Evolutionary conservation across 306 rosid genomes (phyloP).

Genomic region (Inga laurina): DNA sequence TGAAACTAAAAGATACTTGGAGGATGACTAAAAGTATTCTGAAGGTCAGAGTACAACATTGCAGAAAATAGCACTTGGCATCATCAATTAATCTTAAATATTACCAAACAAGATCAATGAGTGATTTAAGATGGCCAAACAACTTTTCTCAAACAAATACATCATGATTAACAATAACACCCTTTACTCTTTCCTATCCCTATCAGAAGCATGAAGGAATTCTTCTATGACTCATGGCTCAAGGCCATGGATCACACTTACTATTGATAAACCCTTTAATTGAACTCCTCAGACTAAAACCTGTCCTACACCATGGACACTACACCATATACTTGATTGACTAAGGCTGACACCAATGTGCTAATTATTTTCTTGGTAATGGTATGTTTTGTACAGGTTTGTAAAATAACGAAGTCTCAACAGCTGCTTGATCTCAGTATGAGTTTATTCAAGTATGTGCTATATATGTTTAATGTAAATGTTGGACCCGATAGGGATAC

Average conservation of each 20-base stretch:
- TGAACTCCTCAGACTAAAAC: not conserved
- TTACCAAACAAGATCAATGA: not conserved
- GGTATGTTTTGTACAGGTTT: not conserved
- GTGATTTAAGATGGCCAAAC: not conserved
- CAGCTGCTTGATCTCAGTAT: not conserved
- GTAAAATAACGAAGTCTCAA: not conserved
- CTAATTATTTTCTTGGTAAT: too few species aligned
- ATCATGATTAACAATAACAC: not conserved
- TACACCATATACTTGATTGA: too few species aligned
- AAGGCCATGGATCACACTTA: too few species aligned
- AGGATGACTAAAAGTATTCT: not conserved
- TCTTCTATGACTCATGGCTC: too few species aligned
- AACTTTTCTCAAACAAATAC: not conserved
- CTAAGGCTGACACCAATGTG: too few species aligned
- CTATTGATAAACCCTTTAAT: too few species aligned
- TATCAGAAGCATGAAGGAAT: too few species aligned
- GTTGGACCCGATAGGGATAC: not conserved
- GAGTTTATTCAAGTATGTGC: not conserved
- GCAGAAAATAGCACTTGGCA: not conserved
- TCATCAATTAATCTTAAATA: not conserved
- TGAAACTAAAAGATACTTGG: not conserved
- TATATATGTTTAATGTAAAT: not conserved
- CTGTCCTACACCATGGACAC: too few species aligned
- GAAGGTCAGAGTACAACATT: not conserved
- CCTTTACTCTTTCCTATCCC: not conserved